Evolutionary conservation across 176 grass and related monocot genomes (phyloP).

Genomic region (Raddia guianensis): DNA sequence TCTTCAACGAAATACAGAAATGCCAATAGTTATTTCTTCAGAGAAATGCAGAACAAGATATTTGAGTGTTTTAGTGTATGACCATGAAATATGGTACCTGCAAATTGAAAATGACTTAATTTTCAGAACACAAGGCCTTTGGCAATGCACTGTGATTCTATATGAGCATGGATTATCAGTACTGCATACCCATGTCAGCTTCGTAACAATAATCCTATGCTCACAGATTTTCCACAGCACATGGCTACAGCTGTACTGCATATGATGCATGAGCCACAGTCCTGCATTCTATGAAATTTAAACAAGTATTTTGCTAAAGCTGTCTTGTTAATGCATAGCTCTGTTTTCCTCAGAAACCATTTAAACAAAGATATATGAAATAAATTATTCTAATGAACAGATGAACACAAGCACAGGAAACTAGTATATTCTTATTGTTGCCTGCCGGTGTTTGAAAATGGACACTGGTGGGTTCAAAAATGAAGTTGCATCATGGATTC

Average conservation of each 20-base stretch:
- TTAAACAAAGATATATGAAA: constrained; percentile 12
- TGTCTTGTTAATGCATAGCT: neutral
- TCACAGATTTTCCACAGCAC: neutral
- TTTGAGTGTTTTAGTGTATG: neutral
- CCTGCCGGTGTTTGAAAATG: neutral
- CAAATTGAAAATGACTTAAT: neutral
- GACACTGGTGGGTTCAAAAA: neutral
- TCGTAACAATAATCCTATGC: too few relatives aligned
- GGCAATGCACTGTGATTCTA: neutral
- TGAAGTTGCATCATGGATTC: neutral
- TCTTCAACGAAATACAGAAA: neutral
- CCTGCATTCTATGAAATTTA: neutral
- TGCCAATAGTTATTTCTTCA: neutral
- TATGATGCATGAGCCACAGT: too few relatives aligned
- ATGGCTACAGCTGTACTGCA: neutral
- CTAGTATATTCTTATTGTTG: neutral
- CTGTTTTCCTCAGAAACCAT: neutral
- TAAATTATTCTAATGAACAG: neutral
- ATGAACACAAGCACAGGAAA: neutral
- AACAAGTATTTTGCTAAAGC: neutral
- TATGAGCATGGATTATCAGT: too few relatives aligned
- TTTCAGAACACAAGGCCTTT: neutral
- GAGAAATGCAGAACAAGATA: neutral
- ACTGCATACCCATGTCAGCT: too few relatives aligned
- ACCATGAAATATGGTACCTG: neutral